phyloP scores from a whole-genome alignment of 2,329 filamentous ascomycete genomes.

The Cadophora luteo-olivacea region DNA sequence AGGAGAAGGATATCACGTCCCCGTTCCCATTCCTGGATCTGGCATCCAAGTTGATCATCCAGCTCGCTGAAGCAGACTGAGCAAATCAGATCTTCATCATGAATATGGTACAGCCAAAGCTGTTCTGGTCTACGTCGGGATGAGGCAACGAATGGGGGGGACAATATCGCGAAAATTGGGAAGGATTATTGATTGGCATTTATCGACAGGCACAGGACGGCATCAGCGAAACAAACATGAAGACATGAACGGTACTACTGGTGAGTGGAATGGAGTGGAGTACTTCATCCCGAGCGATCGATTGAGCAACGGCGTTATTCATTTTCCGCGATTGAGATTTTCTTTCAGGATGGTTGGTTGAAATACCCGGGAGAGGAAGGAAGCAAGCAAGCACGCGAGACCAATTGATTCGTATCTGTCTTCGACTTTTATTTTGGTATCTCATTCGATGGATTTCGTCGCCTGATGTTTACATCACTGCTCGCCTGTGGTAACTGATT shows the following conservation, averaged over 20 bases:
- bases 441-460: background rate
- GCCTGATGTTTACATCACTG: background rate
- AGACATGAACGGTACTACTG: constrained; percentile 1
- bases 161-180: background rate
- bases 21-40: constrained; percentile 97
- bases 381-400: constrained; percentile 2
- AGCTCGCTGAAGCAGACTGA: constrained; percentile 81
- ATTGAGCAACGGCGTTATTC: constrained; percentile 18
- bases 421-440: background rate
- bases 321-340: background rate
- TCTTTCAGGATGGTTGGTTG: constrained; percentile 15
- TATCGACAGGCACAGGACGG: constrained; percentile 11
- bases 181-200: constrained; percentile 13
- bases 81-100: background rate
- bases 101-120: background rate
- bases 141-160: constrained; percentile 14
- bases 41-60: constrained; percentile 89
- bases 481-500: background rate
- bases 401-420: background rate
- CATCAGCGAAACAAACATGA: constrained; percentile 9
- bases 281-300: constrained; percentile 1
- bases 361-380: constrained; percentile 14
- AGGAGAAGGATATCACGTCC: constrained; percentile 94
- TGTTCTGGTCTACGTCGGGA: constrained; percentile 11
- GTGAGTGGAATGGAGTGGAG: background rate